These are phyloP conservation scores for Vitis riparia DNA, from an alignment of 164 flowering plant species.

Conservation along the genomic window DNA sequence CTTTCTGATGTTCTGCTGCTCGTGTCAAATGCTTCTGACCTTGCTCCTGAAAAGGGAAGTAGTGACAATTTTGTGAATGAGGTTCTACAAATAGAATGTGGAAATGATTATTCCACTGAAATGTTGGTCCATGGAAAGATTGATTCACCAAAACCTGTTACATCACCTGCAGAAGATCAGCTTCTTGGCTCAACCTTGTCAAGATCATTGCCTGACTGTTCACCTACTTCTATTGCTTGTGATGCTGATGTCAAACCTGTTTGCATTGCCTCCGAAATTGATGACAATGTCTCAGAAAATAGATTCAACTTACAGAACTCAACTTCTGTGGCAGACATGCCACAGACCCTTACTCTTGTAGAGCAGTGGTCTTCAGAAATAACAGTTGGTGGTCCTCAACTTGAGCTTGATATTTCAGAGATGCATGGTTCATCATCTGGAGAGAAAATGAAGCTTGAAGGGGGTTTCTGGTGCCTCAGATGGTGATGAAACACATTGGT, in stretches of 20 bases:
- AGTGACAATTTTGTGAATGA: conserved; percentile 23
- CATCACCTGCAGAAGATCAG: too few species aligned
- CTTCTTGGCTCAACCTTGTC: too few species aligned
- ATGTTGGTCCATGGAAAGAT: conserved; percentile 10
- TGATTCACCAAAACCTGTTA: neutral
- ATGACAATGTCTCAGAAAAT: conserved; percentile 13
- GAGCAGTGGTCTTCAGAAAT: conserved; percentile 21
- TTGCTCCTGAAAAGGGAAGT: too few species aligned
- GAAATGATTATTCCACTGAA: conserved; percentile 16
- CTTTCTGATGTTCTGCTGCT: too few species aligned
- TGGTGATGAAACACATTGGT: too few species aligned
- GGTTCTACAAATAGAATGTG: conserved; percentile 15
- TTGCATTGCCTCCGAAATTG: conserved; percentile 9
- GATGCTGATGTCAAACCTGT: too few species aligned
- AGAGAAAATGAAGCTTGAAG: conserved; percentile 18
- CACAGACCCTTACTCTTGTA: conserved; percentile 10
- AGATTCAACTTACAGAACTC: conserved; percentile 10
- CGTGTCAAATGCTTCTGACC: too few species aligned
- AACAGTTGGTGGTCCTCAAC: conserved; percentile 18
- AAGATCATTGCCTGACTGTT: too few species aligned
- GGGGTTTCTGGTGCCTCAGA: conserved; percentile 4
- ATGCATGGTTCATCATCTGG: conserved; percentile 14
- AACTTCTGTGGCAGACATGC: conserved; percentile 12
- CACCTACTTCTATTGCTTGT: too few species aligned
- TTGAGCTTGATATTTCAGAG: conserved; percentile 25